These are phyloP conservation scores for Cotoneaster glaucophyllus DNA, from an alignment of 306 rosid genomes.

Conservation along the genomic window DNA sequence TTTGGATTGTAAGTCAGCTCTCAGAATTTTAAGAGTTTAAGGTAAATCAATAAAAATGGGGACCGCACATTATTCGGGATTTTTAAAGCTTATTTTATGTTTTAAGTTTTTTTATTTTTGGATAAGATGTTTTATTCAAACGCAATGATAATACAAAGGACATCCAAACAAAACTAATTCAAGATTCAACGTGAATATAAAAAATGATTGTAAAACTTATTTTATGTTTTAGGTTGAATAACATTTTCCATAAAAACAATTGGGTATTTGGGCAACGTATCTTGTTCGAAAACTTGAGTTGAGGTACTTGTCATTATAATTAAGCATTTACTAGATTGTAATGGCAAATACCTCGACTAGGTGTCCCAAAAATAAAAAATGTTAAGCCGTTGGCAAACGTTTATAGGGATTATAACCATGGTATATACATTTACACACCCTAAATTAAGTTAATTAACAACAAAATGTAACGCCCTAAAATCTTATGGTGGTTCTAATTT, in stretches of 20 bases:
- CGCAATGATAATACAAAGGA: background rate
- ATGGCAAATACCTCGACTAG: background rate
- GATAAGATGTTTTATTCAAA: no score
- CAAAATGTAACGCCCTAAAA: background rate
- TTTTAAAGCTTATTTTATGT: no score
- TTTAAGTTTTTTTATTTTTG: no score
- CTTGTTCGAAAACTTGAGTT: background rate
- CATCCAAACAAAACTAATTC: background rate
- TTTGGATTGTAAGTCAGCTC: background rate
- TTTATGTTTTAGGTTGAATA: background rate
- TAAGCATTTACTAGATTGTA: background rate
- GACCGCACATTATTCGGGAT: no score
- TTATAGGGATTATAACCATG: background rate
- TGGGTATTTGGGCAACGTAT: no score
- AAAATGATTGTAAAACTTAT: no score
- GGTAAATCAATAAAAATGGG: background rate
- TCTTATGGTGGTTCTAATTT: background rate
- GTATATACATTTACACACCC: background rate
- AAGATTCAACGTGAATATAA: no score
- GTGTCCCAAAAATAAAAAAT: no score
- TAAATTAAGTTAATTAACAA: background rate
- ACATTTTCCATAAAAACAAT: background rate
- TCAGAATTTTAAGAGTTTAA: fast-evolving
- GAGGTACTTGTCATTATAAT: background rate
- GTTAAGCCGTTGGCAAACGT: no score